Conservation (phyloP, 2,329 filamentous ascomycete species). For the Pyrenochaeta sp. region DNA sequence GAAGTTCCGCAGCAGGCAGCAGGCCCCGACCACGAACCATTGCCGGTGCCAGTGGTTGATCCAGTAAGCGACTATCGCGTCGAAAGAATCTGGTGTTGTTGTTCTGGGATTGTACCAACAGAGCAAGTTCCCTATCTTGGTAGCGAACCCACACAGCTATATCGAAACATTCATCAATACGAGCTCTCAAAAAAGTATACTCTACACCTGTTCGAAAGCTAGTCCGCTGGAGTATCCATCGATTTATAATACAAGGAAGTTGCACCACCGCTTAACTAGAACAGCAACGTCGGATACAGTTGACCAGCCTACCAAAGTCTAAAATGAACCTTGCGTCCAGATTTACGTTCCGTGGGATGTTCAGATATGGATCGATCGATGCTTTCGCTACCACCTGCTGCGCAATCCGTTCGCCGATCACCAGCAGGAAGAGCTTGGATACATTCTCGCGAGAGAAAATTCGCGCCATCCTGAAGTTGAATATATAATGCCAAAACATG, state of each 20-base stretch:
- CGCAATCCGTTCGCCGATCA: not conserved
- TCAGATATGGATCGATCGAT: not conserved
- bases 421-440: not conserved
- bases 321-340: too few relatives aligned
- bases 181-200: too few relatives aligned
- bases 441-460: not conserved
- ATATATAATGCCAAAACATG: not conserved
- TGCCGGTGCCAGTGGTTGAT: slow-evolving; percentile 35
- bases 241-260: not conserved
- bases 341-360: not conserved
- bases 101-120: not conserved
- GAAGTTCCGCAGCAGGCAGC: slow-evolving; percentile 4
- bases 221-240: too few relatives aligned
- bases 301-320: too few relatives aligned
- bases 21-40: not conserved
- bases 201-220: too few relatives aligned
- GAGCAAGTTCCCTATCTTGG: not conserved
- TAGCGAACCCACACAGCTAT: not conserved
- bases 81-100: not conserved
- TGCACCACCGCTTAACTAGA: too few relatives aligned
- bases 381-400: not conserved
- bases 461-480: not conserved
- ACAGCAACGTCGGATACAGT: too few relatives aligned
- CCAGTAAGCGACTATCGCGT: slow-evolving; percentile 11
- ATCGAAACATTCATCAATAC: not conserved